These are phyloP conservation scores for Saccharomycopsis fermentans DNA, from an alignment of 805 yeast genomes.

Conservation along the genomic window DNA sequence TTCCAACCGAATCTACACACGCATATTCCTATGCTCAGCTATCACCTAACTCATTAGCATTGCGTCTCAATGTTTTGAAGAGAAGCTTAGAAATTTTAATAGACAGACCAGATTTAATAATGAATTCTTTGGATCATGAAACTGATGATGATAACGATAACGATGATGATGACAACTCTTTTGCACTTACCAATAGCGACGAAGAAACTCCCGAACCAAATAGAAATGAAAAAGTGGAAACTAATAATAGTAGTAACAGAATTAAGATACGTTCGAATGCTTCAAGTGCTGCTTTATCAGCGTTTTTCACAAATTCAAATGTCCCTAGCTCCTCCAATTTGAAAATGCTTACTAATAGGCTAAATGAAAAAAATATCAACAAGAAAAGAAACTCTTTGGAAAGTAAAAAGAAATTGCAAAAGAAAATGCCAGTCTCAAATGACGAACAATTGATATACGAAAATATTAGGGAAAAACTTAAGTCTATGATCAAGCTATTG, in stretches of 20 bases:
- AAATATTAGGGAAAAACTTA: constrained; percentile 10
- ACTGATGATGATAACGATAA: neutral
- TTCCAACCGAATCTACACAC: constrained; percentile 73
- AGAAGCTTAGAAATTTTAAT: constrained; percentile 65
- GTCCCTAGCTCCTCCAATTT: neutral
- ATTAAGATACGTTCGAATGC: constrained; percentile 29
- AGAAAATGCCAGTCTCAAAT: neutral
- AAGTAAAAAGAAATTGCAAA: neutral
- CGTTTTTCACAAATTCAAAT: constrained; percentile 22
- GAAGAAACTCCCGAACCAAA: neutral
- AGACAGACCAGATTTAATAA: constrained; percentile 45
- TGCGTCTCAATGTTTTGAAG: constrained; percentile 63
- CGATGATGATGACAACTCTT: neutral
- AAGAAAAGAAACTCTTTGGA: neutral
- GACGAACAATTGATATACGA: constrained; percentile 11
- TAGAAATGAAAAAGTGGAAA: neutral
- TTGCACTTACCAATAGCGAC: neutral
- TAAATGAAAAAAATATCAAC: neutral
- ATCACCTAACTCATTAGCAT: constrained; percentile 70
- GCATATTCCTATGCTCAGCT: constrained; percentile 78
- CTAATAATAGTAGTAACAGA: constrained; percentile 5
- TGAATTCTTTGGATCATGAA: constrained; percentile 9
- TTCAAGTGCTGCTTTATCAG: constrained; percentile 31
- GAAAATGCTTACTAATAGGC: neutral
- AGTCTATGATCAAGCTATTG: constrained; percentile 12